phyloP scores from a whole-genome alignment of 1,139 yeast genomes.

The Blastobotrys apis region DNA sequence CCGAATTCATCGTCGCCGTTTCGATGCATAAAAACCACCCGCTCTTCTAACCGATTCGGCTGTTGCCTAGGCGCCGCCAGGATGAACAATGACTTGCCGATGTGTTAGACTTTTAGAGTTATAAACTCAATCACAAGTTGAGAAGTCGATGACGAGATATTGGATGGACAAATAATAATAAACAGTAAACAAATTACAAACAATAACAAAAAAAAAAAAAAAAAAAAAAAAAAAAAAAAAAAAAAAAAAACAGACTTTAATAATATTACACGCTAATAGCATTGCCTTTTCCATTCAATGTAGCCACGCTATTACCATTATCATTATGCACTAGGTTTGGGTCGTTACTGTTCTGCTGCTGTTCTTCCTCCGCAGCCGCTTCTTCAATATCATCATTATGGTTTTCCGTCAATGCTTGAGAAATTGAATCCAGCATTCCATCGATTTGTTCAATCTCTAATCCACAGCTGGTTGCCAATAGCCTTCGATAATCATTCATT shows the following conservation, averaged over 20 bases:
- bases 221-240: neutral
- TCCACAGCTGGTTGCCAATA: slow-evolving; percentile 81
- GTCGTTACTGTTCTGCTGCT: slow-evolving; percentile 5
- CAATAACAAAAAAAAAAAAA: too few species aligned
- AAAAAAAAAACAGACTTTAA: neutral
- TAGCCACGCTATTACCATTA: neutral
- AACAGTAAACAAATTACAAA: too few species aligned
- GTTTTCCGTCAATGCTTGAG: slow-evolving; percentile 36
- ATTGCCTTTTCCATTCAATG: too few species aligned
- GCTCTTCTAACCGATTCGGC: too few species aligned
- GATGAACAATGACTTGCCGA: too few species aligned
- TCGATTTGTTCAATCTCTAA: slow-evolving; percentile 77
- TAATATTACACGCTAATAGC: slow-evolving; percentile 7
- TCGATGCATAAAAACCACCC: too few species aligned
- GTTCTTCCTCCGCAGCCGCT: slow-evolving; percentile 9
- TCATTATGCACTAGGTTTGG: neutral
- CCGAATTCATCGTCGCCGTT: too few species aligned
- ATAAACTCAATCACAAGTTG: too few species aligned
- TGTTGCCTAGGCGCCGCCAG: too few species aligned
- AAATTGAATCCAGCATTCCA: slow-evolving; percentile 59
- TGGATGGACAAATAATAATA: too few species aligned
- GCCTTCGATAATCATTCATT: slow-evolving; percentile 74
- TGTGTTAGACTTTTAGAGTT: too few species aligned
- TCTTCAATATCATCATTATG: slow-evolving; percentile 18
- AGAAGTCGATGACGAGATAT: too few species aligned